Evolutionary conservation across 257 asterid species (phyloP).

Genomic region (Hygrophila difformis): DNA sequence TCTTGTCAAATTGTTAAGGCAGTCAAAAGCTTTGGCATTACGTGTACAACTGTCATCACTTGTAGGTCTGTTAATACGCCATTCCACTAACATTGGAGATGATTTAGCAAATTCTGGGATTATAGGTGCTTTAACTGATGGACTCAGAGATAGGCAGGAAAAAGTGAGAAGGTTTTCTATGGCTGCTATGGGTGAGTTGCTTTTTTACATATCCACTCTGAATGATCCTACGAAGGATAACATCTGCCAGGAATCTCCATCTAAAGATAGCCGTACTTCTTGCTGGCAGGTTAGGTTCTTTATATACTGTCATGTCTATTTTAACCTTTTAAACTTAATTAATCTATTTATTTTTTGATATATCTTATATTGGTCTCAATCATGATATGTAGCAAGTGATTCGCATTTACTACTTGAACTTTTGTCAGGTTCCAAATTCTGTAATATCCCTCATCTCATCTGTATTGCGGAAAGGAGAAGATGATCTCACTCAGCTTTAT

Average conservation of each 20-base stretch:
- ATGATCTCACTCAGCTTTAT: constrained; percentile 89
- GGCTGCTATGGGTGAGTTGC: constrained; percentile 97
- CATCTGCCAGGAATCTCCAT: constrained; percentile 77
- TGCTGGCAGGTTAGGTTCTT: constrained; percentile 87
- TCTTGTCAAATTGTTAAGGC: constrained; percentile 77
- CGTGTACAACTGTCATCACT: constrained; percentile 90
- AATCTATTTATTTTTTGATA: neutral
- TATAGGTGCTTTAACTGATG: constrained; percentile 86
- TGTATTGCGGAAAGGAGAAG: constrained; percentile 86
- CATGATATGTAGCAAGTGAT: neutral
- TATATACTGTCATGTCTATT: constrained; percentile 9
- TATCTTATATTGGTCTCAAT: neutral
- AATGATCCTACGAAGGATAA: constrained; percentile 55
- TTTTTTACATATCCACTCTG: constrained; percentile 91
- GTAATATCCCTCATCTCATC: constrained; percentile 76
- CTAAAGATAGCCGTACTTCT: constrained; percentile 69
- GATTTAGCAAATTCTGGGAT: constrained; percentile 92
- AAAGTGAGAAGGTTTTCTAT: constrained; percentile 95
- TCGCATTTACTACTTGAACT: neutral
- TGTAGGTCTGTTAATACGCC: constrained; percentile 87
- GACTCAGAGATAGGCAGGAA: constrained; percentile 93
- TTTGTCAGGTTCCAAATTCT: constrained; percentile 67
- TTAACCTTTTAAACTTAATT: neutral
- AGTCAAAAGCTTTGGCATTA: constrained; percentile 80
- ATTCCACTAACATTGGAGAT: constrained; percentile 90